Evolutionary conservation across 441 rosid species (phyloP).

Genomic region (Biscutella laevigata): DNA sequence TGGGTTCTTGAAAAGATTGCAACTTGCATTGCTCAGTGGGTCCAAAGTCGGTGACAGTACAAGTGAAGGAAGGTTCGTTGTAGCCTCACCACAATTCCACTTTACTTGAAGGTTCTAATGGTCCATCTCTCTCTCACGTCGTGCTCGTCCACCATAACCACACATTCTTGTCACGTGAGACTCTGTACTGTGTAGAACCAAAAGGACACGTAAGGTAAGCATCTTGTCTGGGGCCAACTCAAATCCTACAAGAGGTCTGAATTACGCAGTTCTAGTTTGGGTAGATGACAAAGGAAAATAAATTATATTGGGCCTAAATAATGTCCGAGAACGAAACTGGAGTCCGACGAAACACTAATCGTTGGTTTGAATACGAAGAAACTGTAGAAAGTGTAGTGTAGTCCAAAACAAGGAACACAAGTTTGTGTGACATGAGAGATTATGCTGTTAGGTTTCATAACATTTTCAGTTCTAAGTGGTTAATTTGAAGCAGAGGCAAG

Average conservation of each 20-base stretch:
- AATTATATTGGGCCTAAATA: not conserved
- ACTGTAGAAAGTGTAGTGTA: too few species aligned
- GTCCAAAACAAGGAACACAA: too few species aligned
- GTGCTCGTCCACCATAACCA: conserved; percentile 1
- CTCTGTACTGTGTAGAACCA: not conserved
- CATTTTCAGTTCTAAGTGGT: too few species aligned
- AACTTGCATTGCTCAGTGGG: conserved; percentile 26
- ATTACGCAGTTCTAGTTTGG: too few species aligned
- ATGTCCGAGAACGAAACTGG: too few species aligned
- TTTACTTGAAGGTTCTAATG: conserved; percentile 4
- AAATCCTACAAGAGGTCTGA: not conserved
- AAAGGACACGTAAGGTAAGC: conserved; percentile 1
- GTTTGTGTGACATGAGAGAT: too few species aligned
- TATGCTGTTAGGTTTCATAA: too few species aligned
- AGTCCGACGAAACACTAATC: not conserved
- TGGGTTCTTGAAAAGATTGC: conserved; percentile 17
- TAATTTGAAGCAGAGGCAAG: not conserved
- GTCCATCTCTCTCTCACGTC: conserved; percentile 11
- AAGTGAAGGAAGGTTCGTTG: conserved; percentile 20
- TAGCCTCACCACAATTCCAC: conserved; percentile 9
- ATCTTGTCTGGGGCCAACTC: not conserved
- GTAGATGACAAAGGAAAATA: not conserved
- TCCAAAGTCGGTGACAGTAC: conserved; percentile 13
- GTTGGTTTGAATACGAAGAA: not conserved
- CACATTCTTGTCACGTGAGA: conserved; percentile 8